A percentile compares a stretch with the other conserved stretches of the same genome.
These are phyloP conservation scores for Ceraceosorus guamensis DNA, from an alignment of 1,284 basidiomycete species.

Conservation along the genomic window DNA sequence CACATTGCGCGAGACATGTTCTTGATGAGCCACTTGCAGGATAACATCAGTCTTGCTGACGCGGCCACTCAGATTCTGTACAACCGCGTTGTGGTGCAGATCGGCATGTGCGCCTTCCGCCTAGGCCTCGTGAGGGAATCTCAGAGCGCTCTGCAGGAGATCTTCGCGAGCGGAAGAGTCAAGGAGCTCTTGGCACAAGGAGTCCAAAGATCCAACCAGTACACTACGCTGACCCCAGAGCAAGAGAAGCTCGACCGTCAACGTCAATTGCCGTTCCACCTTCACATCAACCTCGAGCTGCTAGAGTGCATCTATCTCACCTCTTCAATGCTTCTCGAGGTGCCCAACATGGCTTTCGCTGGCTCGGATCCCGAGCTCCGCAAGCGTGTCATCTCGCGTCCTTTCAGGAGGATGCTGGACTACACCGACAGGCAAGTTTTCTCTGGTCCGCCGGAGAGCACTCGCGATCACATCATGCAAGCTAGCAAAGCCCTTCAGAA, in stretches of 20 bases:
- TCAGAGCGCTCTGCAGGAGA: constrained; percentile 85
- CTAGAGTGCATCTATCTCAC: constrained; percentile 95
- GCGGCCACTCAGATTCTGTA: constrained; percentile 96
- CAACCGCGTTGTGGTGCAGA: constrained; percentile 93
- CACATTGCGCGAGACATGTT: constrained; percentile 96
- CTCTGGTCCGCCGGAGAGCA: constrained; percentile 96
- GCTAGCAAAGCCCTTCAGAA: constrained; percentile 92
- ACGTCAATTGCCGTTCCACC: constrained; percentile 94
- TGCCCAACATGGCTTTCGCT: constrained; percentile 86
- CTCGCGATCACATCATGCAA: constrained; percentile 98
- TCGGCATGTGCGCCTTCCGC: constrained; percentile 94
- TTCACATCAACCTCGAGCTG: constrained; percentile 98
- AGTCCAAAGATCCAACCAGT: constrained; percentile 77
- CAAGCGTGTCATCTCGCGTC: constrained; percentile 77
- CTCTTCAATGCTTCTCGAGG: constrained; percentile 96
- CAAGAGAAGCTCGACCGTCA: constrained; percentile 95
- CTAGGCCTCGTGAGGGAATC: constrained; percentile 89
- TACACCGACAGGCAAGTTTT: constrained; percentile 97
- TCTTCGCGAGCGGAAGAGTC: constrained; percentile 86
- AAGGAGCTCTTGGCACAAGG: constrained; percentile 97
- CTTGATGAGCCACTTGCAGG: constrained; percentile 96
- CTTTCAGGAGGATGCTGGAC: constrained; percentile 89
- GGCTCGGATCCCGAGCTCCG: constrained; percentile 75
- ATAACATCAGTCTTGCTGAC: constrained; percentile 88
- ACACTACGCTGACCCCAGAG: constrained; percentile 72